These are phyloP conservation scores for Salix suchowensis DNA, from an alignment of 345 rosid species.

Conservation along the genomic window DNA sequence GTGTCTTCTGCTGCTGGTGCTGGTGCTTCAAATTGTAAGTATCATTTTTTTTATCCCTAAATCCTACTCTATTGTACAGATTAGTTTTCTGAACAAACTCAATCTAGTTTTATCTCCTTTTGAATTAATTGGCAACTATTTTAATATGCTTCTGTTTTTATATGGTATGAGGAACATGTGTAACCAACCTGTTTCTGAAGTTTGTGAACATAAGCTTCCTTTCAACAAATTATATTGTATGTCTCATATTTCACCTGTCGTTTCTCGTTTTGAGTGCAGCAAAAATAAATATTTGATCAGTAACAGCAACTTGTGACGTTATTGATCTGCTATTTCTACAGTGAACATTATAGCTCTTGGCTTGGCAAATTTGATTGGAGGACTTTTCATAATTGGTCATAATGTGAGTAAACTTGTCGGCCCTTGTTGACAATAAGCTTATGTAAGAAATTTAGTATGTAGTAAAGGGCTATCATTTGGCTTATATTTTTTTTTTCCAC, in stretches of 20 bases:
- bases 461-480: background rate
- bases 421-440: background rate
- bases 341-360: conserved; percentile 76
- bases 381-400: conserved; percentile 56
- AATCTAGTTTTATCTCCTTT: background rate
- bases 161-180: background rate
- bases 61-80: background rate
- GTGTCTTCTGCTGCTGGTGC: conserved; percentile 88
- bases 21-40: conserved; percentile 69
- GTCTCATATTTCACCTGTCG: background rate
- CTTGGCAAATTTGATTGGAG: conserved; percentile 75
- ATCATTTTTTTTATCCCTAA: background rate
- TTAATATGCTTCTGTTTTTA: background rate
- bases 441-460: background rate
- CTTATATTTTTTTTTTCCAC: background rate
- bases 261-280: background rate
- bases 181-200: background rate
- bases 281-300: background rate
- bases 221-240: background rate
- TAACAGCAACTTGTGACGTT: background rate
- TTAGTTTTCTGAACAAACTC: background rate
- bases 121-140: background rate
- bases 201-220: background rate
- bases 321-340: conserved; percentile 30
- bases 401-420: conserved; percentile 47